Base-by-base conservation (phyloP, 805 yeast species). In the Huiozyma sinensis region DNA sequence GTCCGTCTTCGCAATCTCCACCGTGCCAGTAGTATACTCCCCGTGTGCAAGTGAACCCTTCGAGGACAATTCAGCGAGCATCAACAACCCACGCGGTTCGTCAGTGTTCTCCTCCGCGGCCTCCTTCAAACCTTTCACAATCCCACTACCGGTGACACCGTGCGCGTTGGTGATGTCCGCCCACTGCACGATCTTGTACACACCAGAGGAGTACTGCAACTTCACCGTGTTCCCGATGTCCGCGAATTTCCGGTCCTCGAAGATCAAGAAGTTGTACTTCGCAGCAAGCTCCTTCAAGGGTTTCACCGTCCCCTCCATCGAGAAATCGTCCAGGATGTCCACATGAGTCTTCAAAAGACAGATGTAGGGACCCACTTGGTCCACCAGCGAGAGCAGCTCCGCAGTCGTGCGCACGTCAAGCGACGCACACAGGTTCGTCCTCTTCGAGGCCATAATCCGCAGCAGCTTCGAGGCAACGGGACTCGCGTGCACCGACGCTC, bases 151-250 rank as follows among this genome's bases (percentile, higher is more conserved):
- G 2, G 97, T 90, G 31, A 92, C 89, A 46, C 97, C 95, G 57
- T 92, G 98, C 0, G 97, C 97, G 63, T 92, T 92, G 33, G 97
- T 90, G 53, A 92, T 88, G 58, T 92, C 96, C 0, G 97, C 79
- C 98, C 98, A 92, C 56, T 79, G 68, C 10, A 95, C 92, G 48
- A 90, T 90, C 58, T 77, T 79, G 69, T 78, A 88, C 8, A 86
- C 81, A 38, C 98, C 98, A 34, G 94, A 86, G 31, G 83, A 70
- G 64, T 90, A 92, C 65, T 92, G 98, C 38, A 86, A 76, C 67
- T 90, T 89, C 44, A 92, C 98, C 1, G 98, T 92, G 59, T 89
- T 87, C 12, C 99, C 99, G 55, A 92, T 92, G 64, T 92, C 99
- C 27, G 99, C 98, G 65, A 92, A 92, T 67, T 92, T 92, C 51